phyloP scores from a whole-genome alignment of 805 yeast species.

The Yarrowia deformans region DNA sequence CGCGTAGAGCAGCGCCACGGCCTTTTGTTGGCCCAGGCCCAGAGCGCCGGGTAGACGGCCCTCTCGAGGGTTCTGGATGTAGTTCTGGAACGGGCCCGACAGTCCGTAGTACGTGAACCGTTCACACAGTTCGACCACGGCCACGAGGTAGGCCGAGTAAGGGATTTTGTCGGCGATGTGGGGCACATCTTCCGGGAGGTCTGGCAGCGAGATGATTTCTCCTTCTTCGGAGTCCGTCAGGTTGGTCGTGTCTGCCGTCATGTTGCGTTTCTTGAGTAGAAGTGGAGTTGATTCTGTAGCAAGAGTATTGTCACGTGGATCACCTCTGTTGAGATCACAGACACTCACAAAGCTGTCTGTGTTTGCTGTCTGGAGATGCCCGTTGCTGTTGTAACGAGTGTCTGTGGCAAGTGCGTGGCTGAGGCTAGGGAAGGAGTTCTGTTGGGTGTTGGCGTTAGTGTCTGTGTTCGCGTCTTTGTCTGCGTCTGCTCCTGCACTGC shows the following conservation, averaged over 20 bases:
- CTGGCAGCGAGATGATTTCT: slow-evolving; percentile 9
- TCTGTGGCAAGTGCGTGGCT: neutral
- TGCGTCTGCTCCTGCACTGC: neutral
- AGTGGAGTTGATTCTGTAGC: neutral
- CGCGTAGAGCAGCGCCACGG: slow-evolving; percentile 74
- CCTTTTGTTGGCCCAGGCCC: slow-evolving; percentile 64
- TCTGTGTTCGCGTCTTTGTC: too few relatives aligned
- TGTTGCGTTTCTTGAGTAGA: neutral
- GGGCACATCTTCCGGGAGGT: slow-evolving; percentile 11
- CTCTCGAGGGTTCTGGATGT: slow-evolving; percentile 59
- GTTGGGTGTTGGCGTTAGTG: neutral
- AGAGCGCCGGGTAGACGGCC: slow-evolving; percentile 59
- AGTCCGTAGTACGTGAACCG: slow-evolving; percentile 83
- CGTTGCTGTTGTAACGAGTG: slow-evolving; percentile 13
- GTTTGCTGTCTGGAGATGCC: neutral
- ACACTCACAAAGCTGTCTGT: slow-evolving; percentile 5
- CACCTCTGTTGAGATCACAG: neutral
- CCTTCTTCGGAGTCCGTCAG: neutral
- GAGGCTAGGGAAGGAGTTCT: neutral
- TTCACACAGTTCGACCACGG: slow-evolving; percentile 79
- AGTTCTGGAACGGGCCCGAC: slow-evolving; percentile 77
- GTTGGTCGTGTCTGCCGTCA: neutral
- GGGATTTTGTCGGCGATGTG: slow-evolving; percentile 63
- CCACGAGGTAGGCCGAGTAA: slow-evolving; percentile 64
- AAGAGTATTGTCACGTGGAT: neutral